phyloP scores from a whole-genome alignment of 352 stramenopile species.

The Blastocystis sp. region DNA sequence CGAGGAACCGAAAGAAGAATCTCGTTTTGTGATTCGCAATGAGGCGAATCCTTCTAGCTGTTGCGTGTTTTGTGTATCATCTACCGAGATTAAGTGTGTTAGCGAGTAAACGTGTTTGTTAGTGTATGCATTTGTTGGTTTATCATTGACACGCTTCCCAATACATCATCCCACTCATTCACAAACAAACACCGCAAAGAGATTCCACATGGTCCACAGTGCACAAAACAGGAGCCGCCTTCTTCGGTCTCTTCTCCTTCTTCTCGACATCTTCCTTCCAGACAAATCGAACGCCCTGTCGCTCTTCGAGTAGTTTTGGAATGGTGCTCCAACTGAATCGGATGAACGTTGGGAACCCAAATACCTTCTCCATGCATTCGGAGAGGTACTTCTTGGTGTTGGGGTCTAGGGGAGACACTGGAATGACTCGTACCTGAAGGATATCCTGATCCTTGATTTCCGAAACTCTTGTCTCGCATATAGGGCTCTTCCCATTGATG shows the following conservation, averaged over 20 bases:
- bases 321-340: conserved; percentile 55
- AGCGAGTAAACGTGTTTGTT: not conserved
- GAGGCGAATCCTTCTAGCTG: not conserved
- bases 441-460: conserved; percentile 3
- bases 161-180: no score
- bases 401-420: not conserved
- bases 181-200: no score
- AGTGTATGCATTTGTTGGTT: no score
- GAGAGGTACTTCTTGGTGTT: conserved; percentile 1
- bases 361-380: conserved; percentile 30
- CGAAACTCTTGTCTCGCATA: conserved; percentile 1
- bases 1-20: not conserved
- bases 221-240: not conserved
- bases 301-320: not conserved
- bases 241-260: not conserved
- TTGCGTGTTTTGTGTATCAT: conserved; percentile 8
- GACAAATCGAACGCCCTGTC: not conserved
- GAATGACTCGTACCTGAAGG: not conserved
- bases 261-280: conserved; percentile 27
- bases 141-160: no score
- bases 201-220: not conserved
- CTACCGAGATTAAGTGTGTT: not conserved
- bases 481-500: conserved; percentile 39
- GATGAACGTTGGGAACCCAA: conserved; percentile 52
- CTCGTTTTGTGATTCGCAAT: not conserved